phyloP scores from a whole-genome alignment of 805 yeast genomes.

The Suhomyces kilbournensis region DNA sequence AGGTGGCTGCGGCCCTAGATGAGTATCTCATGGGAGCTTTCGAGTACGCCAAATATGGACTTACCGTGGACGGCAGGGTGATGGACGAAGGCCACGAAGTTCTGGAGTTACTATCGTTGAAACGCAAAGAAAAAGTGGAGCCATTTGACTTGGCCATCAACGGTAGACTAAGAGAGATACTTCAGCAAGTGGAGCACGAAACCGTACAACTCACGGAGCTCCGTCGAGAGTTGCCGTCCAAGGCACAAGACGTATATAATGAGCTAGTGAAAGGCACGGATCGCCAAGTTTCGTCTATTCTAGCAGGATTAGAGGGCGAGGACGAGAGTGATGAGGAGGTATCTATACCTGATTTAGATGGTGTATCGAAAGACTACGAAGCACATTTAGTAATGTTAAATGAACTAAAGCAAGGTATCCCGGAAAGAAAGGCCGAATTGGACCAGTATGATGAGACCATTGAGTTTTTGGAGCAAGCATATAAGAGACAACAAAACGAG shows the following conservation, averaged over 20 bases:
- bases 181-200: constrained; percentile 59
- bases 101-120: constrained; percentile 23
- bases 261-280: constrained; percentile 30
- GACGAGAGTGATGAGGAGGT: constrained; percentile 11
- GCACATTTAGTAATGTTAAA: constrained; percentile 26
- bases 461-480: constrained; percentile 22
- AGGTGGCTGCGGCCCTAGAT: constrained; percentile 43
- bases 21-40: constrained; percentile 51
- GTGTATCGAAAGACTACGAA: constrained; percentile 24
- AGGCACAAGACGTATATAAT: constrained; percentile 36
- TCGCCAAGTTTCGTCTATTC: constrained; percentile 24
- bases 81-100: constrained; percentile 11
- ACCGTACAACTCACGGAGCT: constrained; percentile 55
- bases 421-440: constrained; percentile 34
- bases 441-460: constrained; percentile 32
- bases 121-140: constrained; percentile 47
- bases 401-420: constrained; percentile 34
- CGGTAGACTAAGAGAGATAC: constrained; percentile 52
- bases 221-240: constrained; percentile 51
- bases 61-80: constrained; percentile 55
- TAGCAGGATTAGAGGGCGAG: constrained; percentile 18
- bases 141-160: constrained; percentile 69
- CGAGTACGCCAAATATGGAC: constrained; percentile 52
- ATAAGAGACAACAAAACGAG: constrained; percentile 1
- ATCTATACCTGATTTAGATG: constrained; percentile 12